Base-by-base conservation (phyloP, 305 asterid genomes). In the Solanum hybrid region DNA sequence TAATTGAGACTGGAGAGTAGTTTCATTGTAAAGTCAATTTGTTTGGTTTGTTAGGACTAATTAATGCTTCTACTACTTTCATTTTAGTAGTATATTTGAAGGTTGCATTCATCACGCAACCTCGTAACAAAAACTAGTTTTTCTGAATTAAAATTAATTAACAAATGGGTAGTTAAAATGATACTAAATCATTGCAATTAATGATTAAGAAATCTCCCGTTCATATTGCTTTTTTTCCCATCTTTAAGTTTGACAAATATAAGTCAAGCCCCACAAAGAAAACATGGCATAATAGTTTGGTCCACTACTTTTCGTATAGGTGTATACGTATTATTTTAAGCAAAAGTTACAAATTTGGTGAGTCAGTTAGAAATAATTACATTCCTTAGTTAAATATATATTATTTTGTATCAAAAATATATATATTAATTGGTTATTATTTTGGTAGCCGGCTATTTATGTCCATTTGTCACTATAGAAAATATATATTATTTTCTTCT, bases 251-350 rank as follows among this genome's bases (percentile, higher is more conserved):
- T 73, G 89, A 87, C 71, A 73, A 40, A 87, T 87, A 22, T 24
- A 13, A 87, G 37, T 31, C 56, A 36, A 78, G 85, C 35, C 66
- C 88, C 88, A 46, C 89, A 81, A 87, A 80, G 80, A 60, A 80
- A 42, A 87, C 80, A 51, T 76, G 91, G 46, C 86, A 90, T 80
- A 22, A 87, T 90, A 26, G 31, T 38, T 72, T 36, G 32, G 75
- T 77, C 88, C 86, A 81, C 91, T 17, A 90, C 42, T 11, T 40
- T n/a, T 24, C 14, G 4, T 85, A 26, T 26, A 40, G 36, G 5
- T 76, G 81, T 32, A 35, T 11, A 17, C 40, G 0, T 76, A 76
- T 76, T 29, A 82, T 71, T 71, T 71, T 71, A 1, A 13, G 20
- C 2, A 4, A 71, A 69, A 26, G 13, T 26, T 64, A 20, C 26